phyloP scores from a whole-genome alignment of 192 early-diverging fungal species.

The Coemansia sp. region DNA sequence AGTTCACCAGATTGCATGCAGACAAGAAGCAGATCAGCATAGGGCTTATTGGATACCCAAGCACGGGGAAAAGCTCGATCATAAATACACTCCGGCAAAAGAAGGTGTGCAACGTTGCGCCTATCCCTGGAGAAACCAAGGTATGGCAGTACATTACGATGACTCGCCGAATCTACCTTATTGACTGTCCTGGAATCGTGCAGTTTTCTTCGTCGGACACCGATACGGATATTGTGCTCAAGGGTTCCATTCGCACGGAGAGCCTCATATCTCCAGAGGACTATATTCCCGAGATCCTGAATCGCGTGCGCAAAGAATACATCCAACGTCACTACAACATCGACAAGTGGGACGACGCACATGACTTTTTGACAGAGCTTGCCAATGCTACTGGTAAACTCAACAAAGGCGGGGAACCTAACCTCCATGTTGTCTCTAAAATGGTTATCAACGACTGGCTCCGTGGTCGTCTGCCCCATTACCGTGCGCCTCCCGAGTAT shows the following conservation, averaged over 20 bases:
- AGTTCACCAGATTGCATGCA: conserved; percentile 91
- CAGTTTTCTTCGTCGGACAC: conserved; percentile 83
- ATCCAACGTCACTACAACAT: conserved; percentile 90
- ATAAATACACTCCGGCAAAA: conserved; percentile 96
- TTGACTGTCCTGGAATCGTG: conserved; percentile 99
- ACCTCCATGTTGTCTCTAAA: conserved; percentile 86
- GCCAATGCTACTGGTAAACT: conserved; percentile 87
- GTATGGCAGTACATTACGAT: conserved; percentile 99
- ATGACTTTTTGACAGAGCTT: conserved; percentile 91
- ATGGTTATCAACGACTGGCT: conserved; percentile 99
- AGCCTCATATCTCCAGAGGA: conserved; percentile 90
- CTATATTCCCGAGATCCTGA: conserved; percentile 81
- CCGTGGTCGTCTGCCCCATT: conserved; percentile 96
- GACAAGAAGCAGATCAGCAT: conserved; percentile 99
- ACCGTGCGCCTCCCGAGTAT: conserved; percentile 74
- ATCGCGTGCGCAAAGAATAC: conserved; percentile 87
- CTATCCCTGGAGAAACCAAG: conserved; percentile 97
- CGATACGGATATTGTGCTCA: conserved; percentile 95
- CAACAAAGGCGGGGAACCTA: conserved; percentile 96
- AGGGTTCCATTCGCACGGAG: conserved; percentile 94
- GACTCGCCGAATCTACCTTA: conserved; percentile 97
- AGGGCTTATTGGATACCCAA: conserved; percentile 98
- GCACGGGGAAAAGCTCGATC: conserved; percentile 96
- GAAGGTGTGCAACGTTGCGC: conserved; percentile 98
- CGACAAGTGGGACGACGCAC: conserved; percentile 78